Conservation (phyloP, 345 rosid species). For the Populus simonii region DNA sequence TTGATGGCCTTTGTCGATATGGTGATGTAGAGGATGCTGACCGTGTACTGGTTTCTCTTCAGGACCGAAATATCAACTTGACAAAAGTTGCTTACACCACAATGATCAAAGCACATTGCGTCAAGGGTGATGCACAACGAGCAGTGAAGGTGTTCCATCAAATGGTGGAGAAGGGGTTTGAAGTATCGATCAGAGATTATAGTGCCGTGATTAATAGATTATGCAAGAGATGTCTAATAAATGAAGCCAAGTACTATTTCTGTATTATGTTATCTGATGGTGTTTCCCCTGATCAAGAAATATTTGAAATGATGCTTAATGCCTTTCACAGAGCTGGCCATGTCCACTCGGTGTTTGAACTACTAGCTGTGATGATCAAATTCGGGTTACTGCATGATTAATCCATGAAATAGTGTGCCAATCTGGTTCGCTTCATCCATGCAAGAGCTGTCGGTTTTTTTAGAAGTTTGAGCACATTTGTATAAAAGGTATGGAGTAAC, state of each 20-base stretch:
- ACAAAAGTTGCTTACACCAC: conserved; percentile 60
- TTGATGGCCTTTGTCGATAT: conserved; percentile 51
- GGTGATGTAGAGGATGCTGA: conserved; percentile 51
- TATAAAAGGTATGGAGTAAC: too few species aligned
- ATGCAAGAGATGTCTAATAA: conserved; percentile 45
- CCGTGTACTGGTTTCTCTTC: conserved; percentile 43
- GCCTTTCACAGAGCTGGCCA: conserved; percentile 36
- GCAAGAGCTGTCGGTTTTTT: not conserved
- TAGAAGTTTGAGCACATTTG: not conserved
- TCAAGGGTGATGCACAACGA: conserved; percentile 51
- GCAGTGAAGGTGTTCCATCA: conserved; percentile 41
- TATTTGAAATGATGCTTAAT: conserved; percentile 50
- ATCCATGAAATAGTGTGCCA: conserved; percentile 13
- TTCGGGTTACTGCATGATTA: conserved; percentile 39
- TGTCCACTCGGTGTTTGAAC: conserved; percentile 30
- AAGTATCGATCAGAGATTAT: conserved; percentile 60
- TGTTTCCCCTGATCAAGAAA: conserved; percentile 54
- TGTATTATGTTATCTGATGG: conserved; percentile 52
- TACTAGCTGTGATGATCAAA: conserved; percentile 48
- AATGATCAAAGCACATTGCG: conserved; percentile 72
- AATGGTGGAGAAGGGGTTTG: conserved; percentile 56
- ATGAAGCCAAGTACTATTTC: conserved; percentile 48
- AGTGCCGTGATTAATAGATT: conserved; percentile 69
- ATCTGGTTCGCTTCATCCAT: not conserved
- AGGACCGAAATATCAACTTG: conserved; percentile 27